These are phyloP conservation scores for Geotrichum armillariae DNA, from an alignment of 1,139 yeast genomes.

Conservation along the genomic window DNA sequence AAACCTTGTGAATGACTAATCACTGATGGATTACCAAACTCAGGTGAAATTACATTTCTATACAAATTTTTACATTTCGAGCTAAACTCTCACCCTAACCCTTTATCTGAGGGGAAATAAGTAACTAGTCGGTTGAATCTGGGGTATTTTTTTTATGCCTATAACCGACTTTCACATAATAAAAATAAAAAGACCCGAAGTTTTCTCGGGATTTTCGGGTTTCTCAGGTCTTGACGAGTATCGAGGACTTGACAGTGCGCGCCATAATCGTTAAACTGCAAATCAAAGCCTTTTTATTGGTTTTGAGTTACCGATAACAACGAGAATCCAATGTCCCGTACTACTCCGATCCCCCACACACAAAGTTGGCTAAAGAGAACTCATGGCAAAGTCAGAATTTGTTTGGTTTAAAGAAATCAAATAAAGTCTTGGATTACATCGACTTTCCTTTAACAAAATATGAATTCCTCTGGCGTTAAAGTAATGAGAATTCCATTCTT, in stretches of 20 bases:
- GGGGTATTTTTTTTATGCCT: no score
- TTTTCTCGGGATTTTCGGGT: no score
- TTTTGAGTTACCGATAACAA: no score
- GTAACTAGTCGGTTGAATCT: no score
- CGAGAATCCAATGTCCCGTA: no score
- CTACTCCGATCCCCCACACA: no score
- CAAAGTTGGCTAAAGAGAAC: background rate
- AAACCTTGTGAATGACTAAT: background rate
- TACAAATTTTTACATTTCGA: background rate
- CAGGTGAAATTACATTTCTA: background rate
- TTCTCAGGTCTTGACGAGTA: no score
- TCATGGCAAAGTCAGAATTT: background rate
- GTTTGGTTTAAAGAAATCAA: slow-evolving; percentile 2
- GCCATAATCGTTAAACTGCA: no score
- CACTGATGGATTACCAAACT: background rate
- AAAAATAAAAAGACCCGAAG: no score
- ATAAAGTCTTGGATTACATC: background rate
- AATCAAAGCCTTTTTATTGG: no score
- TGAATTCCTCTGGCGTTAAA: slow-evolving; percentile 4
- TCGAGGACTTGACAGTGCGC: no score
- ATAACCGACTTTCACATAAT: no score
- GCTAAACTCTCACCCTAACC: background rate
- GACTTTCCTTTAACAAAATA: background rate
- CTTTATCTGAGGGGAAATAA: background rate
- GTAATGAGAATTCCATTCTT: background rate